These are phyloP conservation scores for Lolium rigidum DNA, from an alignment of 176 grass and related monocot species.

Conservation along the genomic window DNA sequence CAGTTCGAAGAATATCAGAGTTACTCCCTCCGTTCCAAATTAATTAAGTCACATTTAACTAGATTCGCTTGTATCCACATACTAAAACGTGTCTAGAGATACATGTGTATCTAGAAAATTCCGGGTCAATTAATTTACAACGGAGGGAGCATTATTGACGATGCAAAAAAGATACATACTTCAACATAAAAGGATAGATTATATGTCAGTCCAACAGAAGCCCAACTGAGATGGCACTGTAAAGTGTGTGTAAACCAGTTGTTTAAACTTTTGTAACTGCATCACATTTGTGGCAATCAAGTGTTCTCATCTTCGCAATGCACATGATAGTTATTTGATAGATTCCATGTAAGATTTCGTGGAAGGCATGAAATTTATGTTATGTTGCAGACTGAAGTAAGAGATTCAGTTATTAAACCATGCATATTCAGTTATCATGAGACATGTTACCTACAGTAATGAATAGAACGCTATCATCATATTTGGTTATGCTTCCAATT, in stretches of 20 bases:
- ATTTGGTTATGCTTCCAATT: neutral
- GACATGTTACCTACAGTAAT: neutral
- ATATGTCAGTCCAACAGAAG: neutral
- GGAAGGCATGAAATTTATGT: neutral
- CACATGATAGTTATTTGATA: neutral
- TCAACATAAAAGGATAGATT: neutral
- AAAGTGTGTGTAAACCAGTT: neutral
- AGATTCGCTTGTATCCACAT: too few relatives aligned
- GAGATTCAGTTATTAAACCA: neutral
- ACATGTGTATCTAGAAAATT: too few relatives aligned
- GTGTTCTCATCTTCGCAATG: neutral
- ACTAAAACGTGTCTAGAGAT: too few relatives aligned
- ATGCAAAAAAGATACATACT: neutral
- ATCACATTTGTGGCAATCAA: neutral
- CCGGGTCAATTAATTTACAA: too few relatives aligned
- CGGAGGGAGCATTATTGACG: neutral
- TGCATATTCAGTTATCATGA: conserved; percentile 2
- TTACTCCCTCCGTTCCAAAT: neutral
- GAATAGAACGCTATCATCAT: neutral
- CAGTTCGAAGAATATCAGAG: neutral
- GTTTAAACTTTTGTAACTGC: neutral
- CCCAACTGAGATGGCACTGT: neutral
- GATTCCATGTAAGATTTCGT: neutral
- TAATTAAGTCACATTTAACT: too few relatives aligned
- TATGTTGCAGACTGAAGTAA: neutral